Evolutionary conservation across 768 basidiomycete genomes (phyloP), one percentile per base, ranked within the genome.

Genomic region (Phanerochaete carnosa): DNA sequence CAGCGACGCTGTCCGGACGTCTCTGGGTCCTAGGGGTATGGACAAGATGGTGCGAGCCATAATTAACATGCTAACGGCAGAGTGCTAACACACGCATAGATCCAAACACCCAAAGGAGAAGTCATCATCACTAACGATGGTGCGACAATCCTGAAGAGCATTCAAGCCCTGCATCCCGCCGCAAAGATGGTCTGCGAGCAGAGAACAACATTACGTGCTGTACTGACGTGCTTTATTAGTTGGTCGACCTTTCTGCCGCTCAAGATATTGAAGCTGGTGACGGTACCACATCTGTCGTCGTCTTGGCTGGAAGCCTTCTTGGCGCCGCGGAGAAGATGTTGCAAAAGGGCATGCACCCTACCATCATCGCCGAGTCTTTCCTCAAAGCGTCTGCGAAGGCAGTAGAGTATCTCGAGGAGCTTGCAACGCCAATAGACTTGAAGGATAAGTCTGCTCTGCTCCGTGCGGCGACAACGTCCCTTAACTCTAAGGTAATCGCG

Each of bases 191-290:
- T 87, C 62, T 57, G 83, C 75, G 11, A 7, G 98, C 98, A 96
- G 95, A 86, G 62, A 58, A 82, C 75, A 25, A 9, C 16, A 26
- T 45, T 51, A 33, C 39, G 28, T 30, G 23, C n/a, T 26, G 30
- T 22, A 13, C 45, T 50, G 35, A 64, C 45, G 2, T 13, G 13
- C n/a, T 3, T 47, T 58, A 37, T 28, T 22, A 98, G 96, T 84
- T 99, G 45, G 97, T 99, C 59, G 96, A 99, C 77, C 80, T 99
- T 25, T 98, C 96, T 37, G 92, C 92, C 39, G 97, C 97, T 16
- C 97, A 99, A 80, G 97, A 99, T 73, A 84, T 98, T 50, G 97
- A 98, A 74, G 97, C 97, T 22, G 97, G 97, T 60, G 97, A 99
- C 73, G 97, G 97, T 6, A 99, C 97, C 9, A 99, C 97, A 4